These are phyloP conservation scores for Zelopaecilomyces penicillatus DNA, from an alignment of 2,329 filamentous ascomycete genomes.

Conservation along the genomic window DNA sequence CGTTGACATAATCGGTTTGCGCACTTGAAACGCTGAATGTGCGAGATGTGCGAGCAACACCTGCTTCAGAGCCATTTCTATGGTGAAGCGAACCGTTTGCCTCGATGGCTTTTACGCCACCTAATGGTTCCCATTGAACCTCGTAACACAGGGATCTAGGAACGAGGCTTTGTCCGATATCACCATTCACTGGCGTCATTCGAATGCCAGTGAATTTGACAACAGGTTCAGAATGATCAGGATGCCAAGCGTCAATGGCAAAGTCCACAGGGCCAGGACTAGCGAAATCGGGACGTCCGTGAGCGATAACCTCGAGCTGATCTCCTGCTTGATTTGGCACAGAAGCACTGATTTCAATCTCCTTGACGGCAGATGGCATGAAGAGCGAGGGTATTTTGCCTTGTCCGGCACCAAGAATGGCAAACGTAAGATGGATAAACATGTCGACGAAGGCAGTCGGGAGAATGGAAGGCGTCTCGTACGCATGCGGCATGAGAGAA, in stretches of 20 bases:
- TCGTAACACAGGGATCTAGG: constrained; percentile 33
- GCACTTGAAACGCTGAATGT: not conserved
- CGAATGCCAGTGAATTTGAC: constrained; percentile 28
- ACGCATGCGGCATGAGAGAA: constrained; percentile 34
- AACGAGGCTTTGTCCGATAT: constrained; percentile 11
- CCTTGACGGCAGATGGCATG: constrained; percentile 27
- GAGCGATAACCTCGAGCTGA: constrained; percentile 18
- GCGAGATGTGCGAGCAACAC: not conserved
- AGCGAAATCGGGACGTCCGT: constrained; percentile 15
- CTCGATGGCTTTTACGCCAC: constrained; percentile 10
- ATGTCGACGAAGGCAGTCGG: constrained; percentile 40
- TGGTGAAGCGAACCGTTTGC: not conserved
- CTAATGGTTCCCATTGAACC: constrained; percentile 34
- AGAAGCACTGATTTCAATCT: constrained; percentile 19
- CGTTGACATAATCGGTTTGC: not conserved
- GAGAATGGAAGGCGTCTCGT: constrained; percentile 35
- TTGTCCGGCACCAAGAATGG: constrained; percentile 27
- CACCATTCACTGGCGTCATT: constrained; percentile 34
- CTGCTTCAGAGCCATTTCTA: too few species aligned
- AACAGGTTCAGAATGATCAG: constrained; percentile 19
- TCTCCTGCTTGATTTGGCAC: constrained; percentile 20
- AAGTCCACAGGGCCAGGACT: constrained; percentile 24
- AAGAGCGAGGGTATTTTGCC: constrained; percentile 24
- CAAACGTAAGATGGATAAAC: constrained; percentile 32
- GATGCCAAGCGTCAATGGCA: constrained; percentile 24